A percentile compares a stretch with the other conserved stretches of the same genome.
These are phyloP conservation scores for Talaromyces ruber DNA, from an alignment of 495 filamentous ascomycete genomes.

Conservation along the genomic window DNA sequence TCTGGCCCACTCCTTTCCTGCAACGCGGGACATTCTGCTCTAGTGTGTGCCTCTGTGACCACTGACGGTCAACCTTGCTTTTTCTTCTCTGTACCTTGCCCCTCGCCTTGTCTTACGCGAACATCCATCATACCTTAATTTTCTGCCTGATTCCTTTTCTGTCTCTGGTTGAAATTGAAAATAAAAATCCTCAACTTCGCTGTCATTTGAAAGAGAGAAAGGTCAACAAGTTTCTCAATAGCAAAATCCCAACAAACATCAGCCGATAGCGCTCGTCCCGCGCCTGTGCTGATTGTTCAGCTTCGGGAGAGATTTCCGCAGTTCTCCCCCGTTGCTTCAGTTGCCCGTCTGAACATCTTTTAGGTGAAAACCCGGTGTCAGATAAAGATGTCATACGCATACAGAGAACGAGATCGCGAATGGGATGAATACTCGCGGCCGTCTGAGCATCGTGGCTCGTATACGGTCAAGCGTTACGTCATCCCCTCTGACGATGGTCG, in stretches of 20 bases:
- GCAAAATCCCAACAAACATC: neutral
- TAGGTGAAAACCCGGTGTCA: neutral
- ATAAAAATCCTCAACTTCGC: neutral
- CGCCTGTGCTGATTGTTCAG: neutral
- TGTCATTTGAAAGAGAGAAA: neutral
- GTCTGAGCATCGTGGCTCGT: slow-evolving; percentile 24
- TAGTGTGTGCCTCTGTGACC: neutral
- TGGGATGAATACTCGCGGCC: slow-evolving; percentile 21
- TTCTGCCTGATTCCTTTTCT: neutral
- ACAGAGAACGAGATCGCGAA: slow-evolving; percentile 38
- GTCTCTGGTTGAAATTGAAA: neutral
- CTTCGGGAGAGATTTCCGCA: neutral
- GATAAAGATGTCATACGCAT: slow-evolving; percentile 33
- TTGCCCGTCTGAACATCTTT: neutral
- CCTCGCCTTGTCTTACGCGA: neutral
- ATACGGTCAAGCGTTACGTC: slow-evolving; percentile 43
- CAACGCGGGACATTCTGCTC: neutral
- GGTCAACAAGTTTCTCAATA: neutral
- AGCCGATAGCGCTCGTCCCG: neutral
- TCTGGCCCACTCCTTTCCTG: neutral
- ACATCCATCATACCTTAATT: neutral
- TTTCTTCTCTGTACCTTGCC: neutral
- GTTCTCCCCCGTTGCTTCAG: neutral
- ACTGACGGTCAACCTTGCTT: neutral
- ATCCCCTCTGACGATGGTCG: slow-evolving; percentile 37